Evolutionary conservation across 345 rosid species (phyloP).

Genomic region (Euclidium syriacum): DNA sequence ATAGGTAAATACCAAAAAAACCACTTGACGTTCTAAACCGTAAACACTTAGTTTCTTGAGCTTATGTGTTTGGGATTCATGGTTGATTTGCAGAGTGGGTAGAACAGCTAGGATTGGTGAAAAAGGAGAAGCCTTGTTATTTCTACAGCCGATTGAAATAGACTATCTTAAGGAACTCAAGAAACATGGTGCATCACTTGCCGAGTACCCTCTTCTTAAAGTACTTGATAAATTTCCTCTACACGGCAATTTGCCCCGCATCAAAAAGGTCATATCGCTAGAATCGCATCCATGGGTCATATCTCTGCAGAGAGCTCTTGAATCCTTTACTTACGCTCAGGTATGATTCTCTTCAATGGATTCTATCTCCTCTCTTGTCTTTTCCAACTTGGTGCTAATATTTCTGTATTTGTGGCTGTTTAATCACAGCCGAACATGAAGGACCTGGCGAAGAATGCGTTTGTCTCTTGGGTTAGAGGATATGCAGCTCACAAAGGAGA

Average conservation of each 20-base stretch:
- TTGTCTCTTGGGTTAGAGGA: slow-evolving; percentile 91
- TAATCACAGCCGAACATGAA: slow-evolving; percentile 57
- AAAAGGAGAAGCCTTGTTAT: slow-evolving; percentile 79
- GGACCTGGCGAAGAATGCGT: slow-evolving; percentile 69
- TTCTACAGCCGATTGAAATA: slow-evolving; percentile 80
- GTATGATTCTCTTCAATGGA: slow-evolving; percentile 31
- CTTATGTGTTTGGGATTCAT: slow-evolving; percentile 2
- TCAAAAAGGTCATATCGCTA: slow-evolving; percentile 42
- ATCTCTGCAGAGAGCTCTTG: slow-evolving; percentile 72
- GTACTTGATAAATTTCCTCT: slow-evolving; percentile 63
- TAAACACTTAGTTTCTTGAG: background rate
- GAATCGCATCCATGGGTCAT: slow-evolving; percentile 84
- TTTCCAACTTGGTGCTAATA: background rate
- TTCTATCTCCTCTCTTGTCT: background rate
- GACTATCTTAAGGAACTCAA: slow-evolving; percentile 78
- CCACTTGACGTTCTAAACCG: background rate
- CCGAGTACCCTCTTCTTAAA: slow-evolving; percentile 75
- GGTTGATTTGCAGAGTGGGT: slow-evolving; percentile 82
- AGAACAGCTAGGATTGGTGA: slow-evolving; percentile 93
- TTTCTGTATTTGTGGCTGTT: slow-evolving; percentile 4
- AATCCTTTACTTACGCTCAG: slow-evolving; percentile 49
- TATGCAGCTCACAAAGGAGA: slow-evolving; percentile 90
- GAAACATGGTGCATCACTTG: slow-evolving; percentile 76
- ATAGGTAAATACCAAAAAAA: slow-evolving; percentile 47
- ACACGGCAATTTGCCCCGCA: slow-evolving; percentile 38